Evolutionary conservation across 257 asterid species (phyloP).

Genomic region (Nicotiana benthamiana): DNA sequence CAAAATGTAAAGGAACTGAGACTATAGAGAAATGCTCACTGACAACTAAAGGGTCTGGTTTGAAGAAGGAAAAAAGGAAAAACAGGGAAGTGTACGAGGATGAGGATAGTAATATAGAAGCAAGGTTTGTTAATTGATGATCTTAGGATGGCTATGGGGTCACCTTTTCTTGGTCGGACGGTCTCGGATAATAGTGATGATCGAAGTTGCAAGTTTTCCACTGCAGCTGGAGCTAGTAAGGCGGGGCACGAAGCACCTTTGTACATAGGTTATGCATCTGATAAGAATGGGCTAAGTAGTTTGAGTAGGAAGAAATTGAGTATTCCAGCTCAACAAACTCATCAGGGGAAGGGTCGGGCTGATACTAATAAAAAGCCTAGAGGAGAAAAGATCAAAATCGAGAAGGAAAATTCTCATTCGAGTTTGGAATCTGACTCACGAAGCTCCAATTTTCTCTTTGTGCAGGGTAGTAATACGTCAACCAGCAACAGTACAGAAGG

Average conservation of each 20-base stretch:
- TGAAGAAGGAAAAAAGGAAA: constrained; percentile 70
- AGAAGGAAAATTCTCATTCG: constrained; percentile 78
- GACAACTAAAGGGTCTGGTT: constrained; percentile 40
- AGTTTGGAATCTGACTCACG: constrained; percentile 83
- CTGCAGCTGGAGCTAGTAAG: constrained; percentile 10
- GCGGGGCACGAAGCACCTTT: not conserved
- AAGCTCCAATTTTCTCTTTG: constrained; percentile 54
- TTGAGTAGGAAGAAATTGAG: constrained; percentile 35
- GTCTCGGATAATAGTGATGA: constrained; percentile 56
- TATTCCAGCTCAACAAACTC: constrained; percentile 29
- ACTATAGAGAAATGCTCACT: constrained; percentile 18
- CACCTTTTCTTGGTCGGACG: constrained; percentile 24
- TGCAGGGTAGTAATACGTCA: constrained; percentile 49
- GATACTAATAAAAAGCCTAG: constrained; percentile 46
- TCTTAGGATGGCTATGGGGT: constrained; percentile 20
- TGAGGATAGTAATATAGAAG: constrained; percentile 23
- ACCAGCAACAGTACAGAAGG: constrained; percentile 33
- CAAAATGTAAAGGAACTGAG: constrained; percentile 16
- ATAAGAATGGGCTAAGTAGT: constrained; percentile 30
- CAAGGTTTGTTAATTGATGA: constrained; percentile 31
- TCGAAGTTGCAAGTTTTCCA: constrained; percentile 45
- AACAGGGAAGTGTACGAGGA: constrained; percentile 35
- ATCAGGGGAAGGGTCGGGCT: constrained; percentile 29
- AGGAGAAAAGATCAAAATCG: constrained; percentile 62
- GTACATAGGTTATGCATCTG: not conserved